Conservation (phyloP, 2,329 filamentous ascomycete species). For the Coniochaeta ligniaria region DNA sequence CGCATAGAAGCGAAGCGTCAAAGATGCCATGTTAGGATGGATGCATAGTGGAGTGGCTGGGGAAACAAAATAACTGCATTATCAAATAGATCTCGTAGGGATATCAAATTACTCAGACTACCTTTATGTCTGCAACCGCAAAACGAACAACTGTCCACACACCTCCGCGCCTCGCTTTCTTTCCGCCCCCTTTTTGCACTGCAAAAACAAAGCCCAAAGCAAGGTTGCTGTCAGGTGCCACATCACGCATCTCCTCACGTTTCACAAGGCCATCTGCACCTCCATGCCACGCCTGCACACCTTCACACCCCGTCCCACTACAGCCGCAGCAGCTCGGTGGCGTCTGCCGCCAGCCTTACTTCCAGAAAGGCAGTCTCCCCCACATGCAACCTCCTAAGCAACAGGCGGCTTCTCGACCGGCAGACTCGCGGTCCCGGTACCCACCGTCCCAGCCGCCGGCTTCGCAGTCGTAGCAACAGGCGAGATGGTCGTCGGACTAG, state of each 20-base stretch:
- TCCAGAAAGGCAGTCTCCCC: not conserved
- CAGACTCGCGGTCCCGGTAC: not conserved
- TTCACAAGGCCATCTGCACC: not conserved
- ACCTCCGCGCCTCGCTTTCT: not conserved
- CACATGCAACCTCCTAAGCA: not conserved
- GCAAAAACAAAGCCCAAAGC: not conserved
- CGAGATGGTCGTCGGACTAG: conserved; percentile 8
- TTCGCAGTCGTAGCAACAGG: not conserved
- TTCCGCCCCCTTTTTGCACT: not conserved
- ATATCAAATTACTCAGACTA: not conserved
- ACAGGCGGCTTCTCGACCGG: not conserved
- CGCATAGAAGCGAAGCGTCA: not conserved
- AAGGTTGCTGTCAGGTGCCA: not conserved
- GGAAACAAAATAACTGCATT: not conserved
- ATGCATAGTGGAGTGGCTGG: not conserved
- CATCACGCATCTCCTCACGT: not conserved
- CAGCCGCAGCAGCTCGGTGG: not conserved
- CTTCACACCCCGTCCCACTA: not conserved
- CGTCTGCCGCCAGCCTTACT: not conserved
- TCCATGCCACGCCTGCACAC: not conserved
- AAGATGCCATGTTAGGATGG: not conserved
- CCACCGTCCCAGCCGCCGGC: not conserved
- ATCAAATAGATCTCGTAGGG: not conserved
- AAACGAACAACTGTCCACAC: not conserved
- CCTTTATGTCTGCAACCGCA: not conserved